phyloP scores from a whole-genome alignment of 108 stramenopile species.

The Stephanodiscus minutulus region DNA sequence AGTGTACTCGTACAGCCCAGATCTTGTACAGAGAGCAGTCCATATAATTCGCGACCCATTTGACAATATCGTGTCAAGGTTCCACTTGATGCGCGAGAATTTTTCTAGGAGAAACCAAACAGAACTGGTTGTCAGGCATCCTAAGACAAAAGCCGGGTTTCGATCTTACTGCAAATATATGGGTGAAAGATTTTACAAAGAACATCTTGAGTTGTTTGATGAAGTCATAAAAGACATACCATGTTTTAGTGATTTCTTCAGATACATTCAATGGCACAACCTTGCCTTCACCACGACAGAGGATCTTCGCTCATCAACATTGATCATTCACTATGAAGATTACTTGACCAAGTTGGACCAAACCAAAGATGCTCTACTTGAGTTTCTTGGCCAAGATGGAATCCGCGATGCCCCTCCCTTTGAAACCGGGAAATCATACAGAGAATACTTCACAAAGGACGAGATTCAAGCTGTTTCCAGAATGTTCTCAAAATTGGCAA shows the following conservation, averaged over 20 bases:
- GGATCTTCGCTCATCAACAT: conserved; percentile 47
- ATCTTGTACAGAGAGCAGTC: no score
- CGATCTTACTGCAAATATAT: no score
- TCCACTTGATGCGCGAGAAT: no score
- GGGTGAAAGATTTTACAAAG: no score
- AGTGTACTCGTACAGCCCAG: no score
- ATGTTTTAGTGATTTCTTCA: conserved; percentile 41
- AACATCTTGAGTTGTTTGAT: no score
- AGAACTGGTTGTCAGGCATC: no score
- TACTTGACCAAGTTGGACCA: conserved; percentile 52
- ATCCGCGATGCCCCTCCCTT: conserved; percentile 17
- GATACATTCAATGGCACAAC: conserved; percentile 51
- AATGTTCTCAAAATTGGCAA: conserved; percentile 25
- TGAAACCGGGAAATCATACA: conserved; percentile 22
- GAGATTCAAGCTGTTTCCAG: conserved; percentile 8
- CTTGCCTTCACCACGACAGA: conserved; percentile 39
- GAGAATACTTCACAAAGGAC: conserved; percentile 17
- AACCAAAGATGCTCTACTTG: conserved; percentile 46
- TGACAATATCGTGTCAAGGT: no score
- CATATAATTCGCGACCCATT: no score
- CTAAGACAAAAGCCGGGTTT: no score
- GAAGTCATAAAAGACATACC: no score
- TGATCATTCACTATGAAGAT: conserved; percentile 75
- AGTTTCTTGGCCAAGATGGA: conserved; percentile 58
- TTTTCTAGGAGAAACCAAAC: no score